Base-by-base conservation (phyloP, 208 protist genomes). In the Histomonas meleagridis region DNA sequence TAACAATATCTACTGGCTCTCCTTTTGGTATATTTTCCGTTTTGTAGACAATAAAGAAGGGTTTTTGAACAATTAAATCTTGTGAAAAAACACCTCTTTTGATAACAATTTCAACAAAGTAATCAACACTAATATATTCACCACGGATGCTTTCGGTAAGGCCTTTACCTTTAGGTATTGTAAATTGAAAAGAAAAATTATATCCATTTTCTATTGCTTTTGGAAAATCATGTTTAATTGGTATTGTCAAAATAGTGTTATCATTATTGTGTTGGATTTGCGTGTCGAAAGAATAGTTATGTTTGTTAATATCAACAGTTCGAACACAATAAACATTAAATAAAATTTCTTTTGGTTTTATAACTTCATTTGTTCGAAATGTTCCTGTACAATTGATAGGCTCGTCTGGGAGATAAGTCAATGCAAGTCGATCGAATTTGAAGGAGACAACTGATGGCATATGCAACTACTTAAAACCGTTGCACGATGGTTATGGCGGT, bases 71-170 rank as follows among this genome's bases (percentile, higher is more conserved):
- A 57, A 28, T 55, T 55, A 86, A 57, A 26, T 86, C 76, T 21
- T 40, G 38, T 86, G 40, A 55, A 10, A 86, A 48, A 4, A 86
- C 5, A 57, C 76, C 76, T 51, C 76, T 32, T 46, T 86, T 86
- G 16, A 86, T 86, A 12, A 86, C 76, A 48, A 86, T 23, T 86
- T 86, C 76, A 28, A 86, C 46, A 28, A 86, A 86, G 26, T 86
- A 86, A 48, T 86, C 76, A 38, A 86, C 46, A n/a, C 40, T 51
- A 38, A 51, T 38, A 35, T 38, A 86, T 55, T 86, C 55, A 38
- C 76, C 43, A 86, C 76, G 76, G 38, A 86, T 28, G 38, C 46
- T 55, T 55, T 86, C 76, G 23, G 46, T 55, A 12, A 86, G 18
- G 18, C 55, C 55, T 12, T 46, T 86, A 1, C 55, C 46, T 46